Conservation (phyloP, 768 basidiomycete genomes). For the Porphyrellus cyaneotinctus region DNA sequence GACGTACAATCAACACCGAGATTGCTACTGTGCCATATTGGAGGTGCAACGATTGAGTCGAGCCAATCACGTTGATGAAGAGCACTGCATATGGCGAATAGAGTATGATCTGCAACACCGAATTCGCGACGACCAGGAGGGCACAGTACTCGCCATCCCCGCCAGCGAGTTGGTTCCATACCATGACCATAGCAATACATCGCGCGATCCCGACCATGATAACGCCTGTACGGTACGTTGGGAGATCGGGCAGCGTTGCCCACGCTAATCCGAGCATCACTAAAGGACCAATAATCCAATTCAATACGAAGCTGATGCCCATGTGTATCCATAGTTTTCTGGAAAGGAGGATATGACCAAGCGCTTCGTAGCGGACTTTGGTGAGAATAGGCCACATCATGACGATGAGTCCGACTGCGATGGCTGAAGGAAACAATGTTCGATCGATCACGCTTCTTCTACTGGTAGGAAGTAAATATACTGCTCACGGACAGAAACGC, state of each 20-base stretch:
- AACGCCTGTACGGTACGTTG: slow-evolving; percentile 71
- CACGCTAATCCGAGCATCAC: slow-evolving; percentile 84
- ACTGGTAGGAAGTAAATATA: background rate
- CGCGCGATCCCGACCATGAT: slow-evolving; percentile 63
- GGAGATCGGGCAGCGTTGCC: slow-evolving; percentile 79
- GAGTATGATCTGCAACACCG: slow-evolving; percentile 70
- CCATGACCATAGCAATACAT: slow-evolving; percentile 63
- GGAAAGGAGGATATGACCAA: slow-evolving; percentile 54
- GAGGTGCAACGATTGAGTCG: slow-evolving; percentile 38
- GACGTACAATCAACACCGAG: slow-evolving; percentile 66
- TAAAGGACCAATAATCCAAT: slow-evolving; percentile 80
- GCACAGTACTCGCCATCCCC: slow-evolving; percentile 74
- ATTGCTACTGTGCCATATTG: slow-evolving; percentile 58
- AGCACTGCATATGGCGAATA: slow-evolving; percentile 65
- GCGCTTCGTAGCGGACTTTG: slow-evolving; percentile 71
- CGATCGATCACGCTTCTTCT: background rate
- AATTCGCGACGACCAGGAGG: slow-evolving; percentile 77
- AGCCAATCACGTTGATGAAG: slow-evolving; percentile 70
- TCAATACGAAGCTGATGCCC: slow-evolving; percentile 60
- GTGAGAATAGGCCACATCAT: slow-evolving; percentile 88
- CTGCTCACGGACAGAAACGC: slow-evolving; percentile 73
- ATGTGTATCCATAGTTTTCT: slow-evolving; percentile 62
- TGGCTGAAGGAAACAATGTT: slow-evolving; percentile 43
- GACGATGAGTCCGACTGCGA: slow-evolving; percentile 74
- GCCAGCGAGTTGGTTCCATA: slow-evolving; percentile 73